These are phyloP conservation scores for Cryphonectria japonica DNA, from an alignment of 2,329 filamentous ascomycete genomes.

Conservation along the genomic window DNA sequence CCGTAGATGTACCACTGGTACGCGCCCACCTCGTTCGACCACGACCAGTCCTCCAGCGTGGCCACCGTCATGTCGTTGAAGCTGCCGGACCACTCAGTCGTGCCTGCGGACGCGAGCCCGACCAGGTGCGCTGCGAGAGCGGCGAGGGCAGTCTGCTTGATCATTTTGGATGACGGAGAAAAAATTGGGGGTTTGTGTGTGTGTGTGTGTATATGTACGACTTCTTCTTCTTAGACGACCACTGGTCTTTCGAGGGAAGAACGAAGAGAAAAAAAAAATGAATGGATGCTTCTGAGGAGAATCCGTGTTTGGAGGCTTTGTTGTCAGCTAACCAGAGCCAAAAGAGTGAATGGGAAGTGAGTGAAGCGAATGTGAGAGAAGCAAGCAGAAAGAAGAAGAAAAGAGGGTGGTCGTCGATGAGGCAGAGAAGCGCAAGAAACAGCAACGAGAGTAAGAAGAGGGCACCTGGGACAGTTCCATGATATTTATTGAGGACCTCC, in stretches of 20 bases:
- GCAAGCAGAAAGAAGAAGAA: not conserved
- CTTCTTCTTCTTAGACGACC: not conserved
- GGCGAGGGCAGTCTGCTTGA: constrained; percentile 28
- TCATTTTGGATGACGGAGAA: constrained; percentile 16
- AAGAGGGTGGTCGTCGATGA: constrained; percentile 24
- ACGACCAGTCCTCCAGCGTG: constrained; percentile 63
- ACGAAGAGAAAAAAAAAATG: not conserved
- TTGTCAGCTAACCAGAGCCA: constrained; percentile 29
- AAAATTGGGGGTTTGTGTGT: not conserved
- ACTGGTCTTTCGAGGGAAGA: constrained; percentile 1
- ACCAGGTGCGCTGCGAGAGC: constrained; percentile 30
- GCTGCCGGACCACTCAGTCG: constrained; percentile 63
- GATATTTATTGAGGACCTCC: constrained; percentile 26
- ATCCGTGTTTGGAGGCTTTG: constrained; percentile 20
- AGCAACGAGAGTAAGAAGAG: not conserved
- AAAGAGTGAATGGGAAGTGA: constrained; percentile 29
- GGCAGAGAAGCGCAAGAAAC: constrained; percentile 17
- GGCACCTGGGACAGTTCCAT: not conserved
- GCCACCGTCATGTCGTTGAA: constrained; percentile 58
- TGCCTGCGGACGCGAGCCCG: constrained; percentile 43
- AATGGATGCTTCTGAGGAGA: constrained; percentile 26
- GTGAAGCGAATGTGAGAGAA: constrained; percentile 24
- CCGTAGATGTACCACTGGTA: constrained; percentile 78
- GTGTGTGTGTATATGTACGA: too few relatives aligned
- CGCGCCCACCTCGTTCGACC: constrained; percentile 63